Percentiles rank a stretch among this genome's conserved stretches.
Conservation (phyloP, 345 rosid genomes). For the Raphanus sativus region DNA sequence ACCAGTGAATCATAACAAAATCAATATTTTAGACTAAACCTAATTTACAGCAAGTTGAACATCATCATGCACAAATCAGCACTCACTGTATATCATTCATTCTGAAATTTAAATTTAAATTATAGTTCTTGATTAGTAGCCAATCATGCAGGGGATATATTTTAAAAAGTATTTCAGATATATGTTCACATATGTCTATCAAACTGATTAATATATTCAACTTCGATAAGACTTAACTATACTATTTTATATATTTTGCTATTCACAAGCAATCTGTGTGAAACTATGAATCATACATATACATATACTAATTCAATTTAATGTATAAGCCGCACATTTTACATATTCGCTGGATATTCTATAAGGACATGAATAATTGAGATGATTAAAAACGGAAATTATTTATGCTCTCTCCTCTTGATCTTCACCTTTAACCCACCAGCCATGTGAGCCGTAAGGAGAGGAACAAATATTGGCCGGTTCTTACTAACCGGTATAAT, state of each 20-base stretch:
- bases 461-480: neutral
- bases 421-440: neutral
- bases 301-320: slow-evolving; percentile 1
- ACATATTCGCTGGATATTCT: slow-evolving; percentile 20
- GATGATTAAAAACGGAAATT: too few relatives aligned
- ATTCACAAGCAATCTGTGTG: neutral
- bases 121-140: neutral
- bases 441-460: neutral
- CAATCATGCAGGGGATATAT: neutral
- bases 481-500: neutral
- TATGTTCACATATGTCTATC: neutral
- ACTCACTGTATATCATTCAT: neutral
- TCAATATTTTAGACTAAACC: too few relatives aligned
- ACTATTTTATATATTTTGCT: slow-evolving; percentile 3
- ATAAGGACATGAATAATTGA: neutral
- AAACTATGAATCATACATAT: slow-evolving; percentile 8
- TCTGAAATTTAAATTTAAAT: too few relatives aligned
- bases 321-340: slow-evolving; percentile 12
- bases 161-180: too few relatives aligned
- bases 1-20: too few relatives aligned
- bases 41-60: too few relatives aligned
- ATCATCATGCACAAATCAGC: too few relatives aligned
- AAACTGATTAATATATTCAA: slow-evolving; percentile 12
- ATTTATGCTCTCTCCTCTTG: neutral
- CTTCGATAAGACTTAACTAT: neutral